phyloP scores from a whole-genome alignment of 805 yeast species.

The Saccharomycopsis lassenensis region DNA sequence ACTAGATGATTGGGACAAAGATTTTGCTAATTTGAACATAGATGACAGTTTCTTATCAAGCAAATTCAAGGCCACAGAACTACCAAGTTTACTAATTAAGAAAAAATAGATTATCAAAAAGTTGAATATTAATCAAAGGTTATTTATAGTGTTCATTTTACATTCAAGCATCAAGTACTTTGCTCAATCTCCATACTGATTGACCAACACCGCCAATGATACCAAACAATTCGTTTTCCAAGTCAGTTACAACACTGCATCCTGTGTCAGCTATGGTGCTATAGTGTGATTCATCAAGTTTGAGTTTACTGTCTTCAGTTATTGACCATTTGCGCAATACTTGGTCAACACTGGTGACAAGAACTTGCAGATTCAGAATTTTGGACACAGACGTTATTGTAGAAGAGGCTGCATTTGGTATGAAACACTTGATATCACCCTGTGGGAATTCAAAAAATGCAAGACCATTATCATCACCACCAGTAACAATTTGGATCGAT shows the following conservation, averaged over 20 bases:
- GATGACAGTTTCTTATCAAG: slow-evolving; percentile 7
- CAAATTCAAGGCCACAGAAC: too few relatives aligned
- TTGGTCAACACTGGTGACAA: slow-evolving; percentile 81
- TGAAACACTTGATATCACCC: slow-evolving; percentile 18
- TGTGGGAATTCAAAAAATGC: slow-evolving; percentile 29
- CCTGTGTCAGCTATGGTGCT: slow-evolving; percentile 93
- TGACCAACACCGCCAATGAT: slow-evolving; percentile 78
- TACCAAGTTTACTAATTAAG: too few relatives aligned
- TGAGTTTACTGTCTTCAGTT: slow-evolving; percentile 22
- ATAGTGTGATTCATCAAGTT: slow-evolving; percentile 33
- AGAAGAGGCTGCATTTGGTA: slow-evolving; percentile 66
- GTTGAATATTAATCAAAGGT: too few relatives aligned
- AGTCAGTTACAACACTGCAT: slow-evolving; percentile 36
- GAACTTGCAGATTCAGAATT: slow-evolving; percentile 24
- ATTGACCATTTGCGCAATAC: slow-evolving; percentile 53
- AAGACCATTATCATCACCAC: slow-evolving; percentile 89
- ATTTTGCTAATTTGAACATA: slow-evolving; percentile 11
- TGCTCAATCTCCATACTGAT: slow-evolving; percentile 34
- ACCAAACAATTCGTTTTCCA: slow-evolving; percentile 23
- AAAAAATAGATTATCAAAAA: too few relatives aligned
- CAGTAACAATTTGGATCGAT: slow-evolving; percentile 42
- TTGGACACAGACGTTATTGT: slow-evolving; percentile 60
- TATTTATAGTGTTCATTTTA: too few relatives aligned
- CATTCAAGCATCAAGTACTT: background rate
- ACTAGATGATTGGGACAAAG: slow-evolving; percentile 14